Evolutionary conservation across 2,329 filamentous ascomycete species (phyloP).

Genomic region (Geosmithia morbida): DNA sequence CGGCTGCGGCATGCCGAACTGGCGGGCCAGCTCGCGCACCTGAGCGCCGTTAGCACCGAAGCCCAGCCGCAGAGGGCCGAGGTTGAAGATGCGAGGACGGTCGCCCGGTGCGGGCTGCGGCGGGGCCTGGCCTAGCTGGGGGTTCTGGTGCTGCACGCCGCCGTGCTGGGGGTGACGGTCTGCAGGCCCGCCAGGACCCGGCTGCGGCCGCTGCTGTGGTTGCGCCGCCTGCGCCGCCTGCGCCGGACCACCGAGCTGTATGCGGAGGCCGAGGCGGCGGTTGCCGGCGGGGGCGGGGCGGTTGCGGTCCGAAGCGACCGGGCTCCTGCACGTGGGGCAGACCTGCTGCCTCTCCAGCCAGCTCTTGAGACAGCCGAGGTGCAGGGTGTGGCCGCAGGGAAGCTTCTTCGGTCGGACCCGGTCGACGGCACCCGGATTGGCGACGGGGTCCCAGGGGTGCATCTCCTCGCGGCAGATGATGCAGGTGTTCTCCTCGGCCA

Average conservation of each 20-base stretch:
- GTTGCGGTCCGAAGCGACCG: constrained; percentile 36
- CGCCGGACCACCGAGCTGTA: constrained; percentile 13
- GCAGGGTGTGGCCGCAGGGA: constrained; percentile 88
- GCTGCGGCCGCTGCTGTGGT: constrained; percentile 7
- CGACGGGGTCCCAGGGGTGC: constrained; percentile 54
- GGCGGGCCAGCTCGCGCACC: constrained; percentile 52
- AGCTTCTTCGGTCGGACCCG: constrained; percentile 85
- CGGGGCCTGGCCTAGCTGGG: background rate
- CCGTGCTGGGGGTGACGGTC: no score
- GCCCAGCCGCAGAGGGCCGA: constrained; percentile 62
- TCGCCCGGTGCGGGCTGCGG: constrained; percentile 6
- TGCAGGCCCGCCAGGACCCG: background rate
- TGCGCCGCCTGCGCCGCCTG: constrained; percentile 9
- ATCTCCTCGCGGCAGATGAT: constrained; percentile 98
- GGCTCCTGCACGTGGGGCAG: constrained; percentile 82
- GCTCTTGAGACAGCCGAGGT: constrained; percentile 86
- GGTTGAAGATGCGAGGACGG: constrained; percentile 49
- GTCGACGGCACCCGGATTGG: constrained; percentile 59
- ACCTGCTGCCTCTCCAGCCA: constrained; percentile 97
- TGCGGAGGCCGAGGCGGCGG: constrained; percentile 13
- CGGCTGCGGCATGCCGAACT: constrained; percentile 32
- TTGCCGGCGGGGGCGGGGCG: constrained; percentile 9
- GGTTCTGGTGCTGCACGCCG: background rate
- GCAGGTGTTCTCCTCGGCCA: constrained; percentile 78
- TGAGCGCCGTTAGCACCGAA: constrained; percentile 60